A percentile compares a stretch with the other conserved stretches of the same genome.
These are phyloP conservation scores for Cucumis hystrix DNA, from an alignment of 306 rosid species.

Conservation along the genomic window DNA sequence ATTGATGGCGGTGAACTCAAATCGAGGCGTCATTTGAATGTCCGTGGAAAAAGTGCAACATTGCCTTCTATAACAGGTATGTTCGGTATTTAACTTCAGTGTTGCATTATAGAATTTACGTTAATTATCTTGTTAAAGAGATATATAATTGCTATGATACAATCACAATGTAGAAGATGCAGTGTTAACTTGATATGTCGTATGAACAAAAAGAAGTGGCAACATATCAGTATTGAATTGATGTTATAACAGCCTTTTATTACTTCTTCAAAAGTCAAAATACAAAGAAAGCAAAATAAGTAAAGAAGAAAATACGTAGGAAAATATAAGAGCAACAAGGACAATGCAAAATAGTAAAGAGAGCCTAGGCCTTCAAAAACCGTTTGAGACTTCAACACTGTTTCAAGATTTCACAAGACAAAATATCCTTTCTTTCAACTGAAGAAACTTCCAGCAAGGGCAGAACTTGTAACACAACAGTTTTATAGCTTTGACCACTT, in stretches of 20 bases:
- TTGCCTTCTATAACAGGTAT: slow-evolving; percentile 95
- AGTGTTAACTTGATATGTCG: neutral
- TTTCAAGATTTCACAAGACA: too few species aligned
- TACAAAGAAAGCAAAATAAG: too few species aligned
- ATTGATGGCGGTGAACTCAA: slow-evolving; percentile 32
- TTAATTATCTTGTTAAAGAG: neutral
- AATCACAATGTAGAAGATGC: neutral
- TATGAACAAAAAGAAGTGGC: neutral
- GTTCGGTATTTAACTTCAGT: neutral
- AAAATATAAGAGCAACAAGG: too few species aligned
- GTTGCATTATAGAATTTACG: neutral
- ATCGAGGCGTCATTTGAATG: slow-evolving; percentile 95
- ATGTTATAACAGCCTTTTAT: neutral
- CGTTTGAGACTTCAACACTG: too few species aligned
- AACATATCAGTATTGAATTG: neutral
- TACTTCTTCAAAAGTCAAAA: neutral
- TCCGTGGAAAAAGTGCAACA: slow-evolving; percentile 92
- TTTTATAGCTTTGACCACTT: too few species aligned
- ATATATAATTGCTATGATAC: neutral
- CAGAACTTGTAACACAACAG: too few species aligned
- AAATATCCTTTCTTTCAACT: too few species aligned
- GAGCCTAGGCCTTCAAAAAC: too few species aligned
- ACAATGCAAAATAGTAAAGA: too few species aligned
- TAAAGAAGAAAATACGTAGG: too few species aligned
- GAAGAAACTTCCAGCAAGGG: too few species aligned